Percentiles rank a stretch among this genome's conserved stretches.
These are phyloP conservation scores for Vigna reflexopilosa DNA, from an alignment of 306 rosid genomes.

Conservation along the genomic window DNA sequence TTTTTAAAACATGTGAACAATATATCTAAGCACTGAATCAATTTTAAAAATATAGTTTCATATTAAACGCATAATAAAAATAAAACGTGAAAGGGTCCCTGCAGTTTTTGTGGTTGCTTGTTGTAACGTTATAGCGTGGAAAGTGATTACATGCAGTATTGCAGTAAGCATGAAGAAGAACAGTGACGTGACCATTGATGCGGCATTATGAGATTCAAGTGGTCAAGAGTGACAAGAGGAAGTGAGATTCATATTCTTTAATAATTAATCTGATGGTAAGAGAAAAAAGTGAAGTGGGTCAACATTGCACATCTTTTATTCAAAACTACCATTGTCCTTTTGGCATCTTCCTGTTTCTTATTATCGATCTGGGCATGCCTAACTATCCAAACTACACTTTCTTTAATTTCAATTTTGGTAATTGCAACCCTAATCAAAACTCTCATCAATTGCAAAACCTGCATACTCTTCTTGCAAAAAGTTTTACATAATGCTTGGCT, in stretches of 20 bases:
- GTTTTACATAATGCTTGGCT: too few species aligned
- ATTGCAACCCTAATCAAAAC: not conserved
- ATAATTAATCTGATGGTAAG: slow-evolving; percentile 31
- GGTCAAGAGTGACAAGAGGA: slow-evolving; percentile 39
- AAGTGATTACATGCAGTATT: not conserved
- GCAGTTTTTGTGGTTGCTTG: too few species aligned
- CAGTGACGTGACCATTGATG: not conserved
- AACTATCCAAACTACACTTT: not conserved
- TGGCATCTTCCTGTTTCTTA: slow-evolving; percentile 23
- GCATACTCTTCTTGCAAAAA: too few species aligned
- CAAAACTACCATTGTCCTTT: slow-evolving; percentile 5
- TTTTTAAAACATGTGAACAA: too few species aligned
- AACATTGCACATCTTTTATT: slow-evolving; percentile 27
- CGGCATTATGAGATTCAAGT: slow-evolving; percentile 30
- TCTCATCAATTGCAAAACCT: too few species aligned
- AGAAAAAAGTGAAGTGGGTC: slow-evolving; percentile 25
- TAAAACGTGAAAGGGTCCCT: too few species aligned
- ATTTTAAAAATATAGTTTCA: too few species aligned
- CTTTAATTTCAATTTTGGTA: not conserved
- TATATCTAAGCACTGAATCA: too few species aligned
- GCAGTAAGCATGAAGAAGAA: not conserved
- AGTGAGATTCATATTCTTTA: slow-evolving; percentile 27
- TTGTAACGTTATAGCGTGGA: slow-evolving; percentile 7
- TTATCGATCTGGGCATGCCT: not conserved
- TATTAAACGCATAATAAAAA: too few species aligned